These are phyloP conservation scores for Sarocladium kiliense DNA, from an alignment of 2,329 filamentous ascomycete genomes.

Conservation along the genomic window DNA sequence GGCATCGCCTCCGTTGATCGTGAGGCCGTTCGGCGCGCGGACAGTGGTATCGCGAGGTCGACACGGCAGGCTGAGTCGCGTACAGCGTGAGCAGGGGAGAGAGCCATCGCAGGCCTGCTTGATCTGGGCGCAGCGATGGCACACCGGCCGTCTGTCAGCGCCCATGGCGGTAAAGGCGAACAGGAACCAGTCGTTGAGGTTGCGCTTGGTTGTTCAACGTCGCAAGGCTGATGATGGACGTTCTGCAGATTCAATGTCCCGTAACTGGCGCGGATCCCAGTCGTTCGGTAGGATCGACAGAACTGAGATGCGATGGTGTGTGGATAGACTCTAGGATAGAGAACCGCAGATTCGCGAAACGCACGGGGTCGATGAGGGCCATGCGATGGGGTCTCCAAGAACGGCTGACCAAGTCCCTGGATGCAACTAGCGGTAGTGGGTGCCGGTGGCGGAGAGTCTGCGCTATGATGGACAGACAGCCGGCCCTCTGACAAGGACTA, in stretches of 20 bases:
- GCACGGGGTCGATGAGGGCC: not conserved
- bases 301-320: not conserved
- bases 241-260: no score
- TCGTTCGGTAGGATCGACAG: not conserved
- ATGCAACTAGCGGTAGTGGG: not conserved
- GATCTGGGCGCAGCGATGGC: conserved; percentile 29
- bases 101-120: conserved; percentile 30
- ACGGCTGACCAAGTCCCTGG: not conserved
- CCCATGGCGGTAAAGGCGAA: conserved; percentile 17
- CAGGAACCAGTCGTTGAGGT: not conserved
- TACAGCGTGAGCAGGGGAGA: conserved; percentile 26
- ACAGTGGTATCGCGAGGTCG: conserved; percentile 19
- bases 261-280: not conserved
- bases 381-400: not conserved
- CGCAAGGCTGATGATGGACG: not conserved
- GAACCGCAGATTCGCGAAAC: not conserved
- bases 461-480: not conserved
- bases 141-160: conserved; percentile 23
- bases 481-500: not conserved
- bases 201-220: not conserved
- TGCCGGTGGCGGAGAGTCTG: not conserved
- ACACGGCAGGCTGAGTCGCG: conserved; percentile 26
- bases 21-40: not conserved
- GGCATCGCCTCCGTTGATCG: not conserved
- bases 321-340: not conserved